Evolutionary conservation across 768 basidiomycete species (phyloP), one percentile per base, ranked within the genome.

Genomic region (Hericium erinaceus): DNA sequence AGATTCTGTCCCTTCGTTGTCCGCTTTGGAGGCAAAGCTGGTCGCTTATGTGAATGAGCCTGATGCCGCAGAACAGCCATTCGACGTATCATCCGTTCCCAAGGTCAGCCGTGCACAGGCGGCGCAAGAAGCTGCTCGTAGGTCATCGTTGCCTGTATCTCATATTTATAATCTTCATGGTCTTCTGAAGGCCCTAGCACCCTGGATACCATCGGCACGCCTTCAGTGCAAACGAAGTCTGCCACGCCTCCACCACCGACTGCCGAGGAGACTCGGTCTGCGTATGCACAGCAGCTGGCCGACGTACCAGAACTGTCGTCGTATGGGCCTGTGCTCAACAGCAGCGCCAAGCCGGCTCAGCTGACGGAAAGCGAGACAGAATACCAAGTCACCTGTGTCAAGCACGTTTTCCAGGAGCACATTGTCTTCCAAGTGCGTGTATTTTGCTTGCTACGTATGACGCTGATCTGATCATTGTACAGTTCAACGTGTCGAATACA

Each of bases 401-500:
- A 98, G 74, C 97, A 99, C 70, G 82, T 98, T 58, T 99, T 93
- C 81, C 85, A 84, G 68, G 91, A 93, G 60, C 92, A 98, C 68
- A 70, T 98, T 58, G 95, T 99, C 44, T 98, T 99, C 84, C 95
- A 95, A 81, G 93, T 92, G 67, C 54, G 82, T 48, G 2, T 3
- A 10, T 24, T 50, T 26, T 39, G 22, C 46, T 39, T 40, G 15
- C 22, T 52, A 20, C 16, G 28, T 3, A 37, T 40, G 18, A 51
- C 44, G 6, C 55, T 20, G 50, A 52, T 65, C 60, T 65, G 61
- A 39, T 58, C 38, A 2, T 48, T 48, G 39, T 49, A 12, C 49
- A 99, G 91, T 98, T 94, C 80, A 98, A 98, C 73, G 84, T 98
- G 41, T 91, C 92, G 58, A 98, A 99, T 72, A 99, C 97, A 18